A percentile compares a stretch with the other conserved stretches of the same genome.
Conservation (phyloP, 768 basidiomycete species). For the Porphyrellus cyaneotinctus region DNA sequence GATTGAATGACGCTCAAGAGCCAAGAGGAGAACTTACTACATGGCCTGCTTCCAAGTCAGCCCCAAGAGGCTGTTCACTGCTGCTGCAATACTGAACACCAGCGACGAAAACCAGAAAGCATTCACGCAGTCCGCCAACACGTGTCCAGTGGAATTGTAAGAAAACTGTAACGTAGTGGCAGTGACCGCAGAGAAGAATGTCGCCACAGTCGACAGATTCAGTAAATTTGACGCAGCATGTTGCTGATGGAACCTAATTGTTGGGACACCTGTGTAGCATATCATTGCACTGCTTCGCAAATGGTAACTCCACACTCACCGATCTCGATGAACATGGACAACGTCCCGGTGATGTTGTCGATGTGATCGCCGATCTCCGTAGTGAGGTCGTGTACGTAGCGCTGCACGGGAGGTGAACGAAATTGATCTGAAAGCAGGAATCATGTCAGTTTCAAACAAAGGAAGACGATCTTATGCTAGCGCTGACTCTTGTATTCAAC, state of each 20-base stretch:
- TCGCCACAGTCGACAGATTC: slow-evolving; percentile 50
- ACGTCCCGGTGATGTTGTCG: slow-evolving; percentile 47
- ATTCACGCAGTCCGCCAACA: slow-evolving; percentile 43
- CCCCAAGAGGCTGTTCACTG: slow-evolving; percentile 50
- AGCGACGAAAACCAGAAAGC: slow-evolving; percentile 53
- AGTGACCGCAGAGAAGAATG: slow-evolving; percentile 53
- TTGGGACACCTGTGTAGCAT: slow-evolving; percentile 44
- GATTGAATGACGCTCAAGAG: slow-evolving; percentile 5
- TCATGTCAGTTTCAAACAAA: slow-evolving; percentile 6
- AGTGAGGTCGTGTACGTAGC: slow-evolving; percentile 51
- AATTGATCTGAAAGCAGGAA: slow-evolving; percentile 40
- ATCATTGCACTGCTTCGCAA: slow-evolving; percentile 23
- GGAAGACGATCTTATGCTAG: neutral
- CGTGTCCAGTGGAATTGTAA: slow-evolving; percentile 31
- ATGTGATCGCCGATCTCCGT: slow-evolving; percentile 52
- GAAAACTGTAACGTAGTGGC: slow-evolving; percentile 50
- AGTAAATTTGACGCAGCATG: slow-evolving; percentile 47
- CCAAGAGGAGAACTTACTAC: slow-evolving; percentile 39
- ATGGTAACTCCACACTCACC: slow-evolving; percentile 34
- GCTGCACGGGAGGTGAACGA: slow-evolving; percentile 47
- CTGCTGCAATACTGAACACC: slow-evolving; percentile 52
- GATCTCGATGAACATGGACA: slow-evolving; percentile 51
- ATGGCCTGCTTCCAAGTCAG: slow-evolving; percentile 56
- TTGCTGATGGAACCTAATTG: slow-evolving; percentile 52
- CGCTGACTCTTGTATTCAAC: slow-evolving; percentile 42